phyloP scores from a whole-genome alignment of 371 early-diverging fungal species.

The Rhizopus sp. region DNA sequence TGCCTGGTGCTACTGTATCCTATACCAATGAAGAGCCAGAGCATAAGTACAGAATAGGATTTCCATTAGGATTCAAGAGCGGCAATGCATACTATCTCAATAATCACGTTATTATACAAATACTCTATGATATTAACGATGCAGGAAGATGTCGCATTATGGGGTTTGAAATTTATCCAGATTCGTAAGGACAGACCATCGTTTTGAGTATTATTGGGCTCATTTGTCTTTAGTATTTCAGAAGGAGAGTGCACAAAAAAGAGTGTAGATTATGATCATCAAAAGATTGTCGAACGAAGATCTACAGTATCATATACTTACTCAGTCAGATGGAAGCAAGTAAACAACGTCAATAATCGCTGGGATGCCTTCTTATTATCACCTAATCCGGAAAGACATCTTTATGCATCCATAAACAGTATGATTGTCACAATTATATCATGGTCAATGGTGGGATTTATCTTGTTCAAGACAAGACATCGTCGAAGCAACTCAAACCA shows the following conservation, averaged over 20 bases:
- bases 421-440: constrained; percentile 24
- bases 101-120: constrained; percentile 48
- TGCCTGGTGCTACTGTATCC: constrained; percentile 51
- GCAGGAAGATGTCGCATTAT: constrained; percentile 28
- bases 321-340: constrained; percentile 50
- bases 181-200: constrained; percentile 34
- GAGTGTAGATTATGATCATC: constrained; percentile 39
- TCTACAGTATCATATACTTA: constrained; percentile 39
- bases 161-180: constrained; percentile 54
- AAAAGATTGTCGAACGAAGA: constrained; percentile 34
- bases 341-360: constrained; percentile 17
- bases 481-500: constrained; percentile 19
- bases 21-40: constrained; percentile 51
- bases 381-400: constrained; percentile 33
- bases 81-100: constrained; percentile 32
- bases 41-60: constrained; percentile 47
- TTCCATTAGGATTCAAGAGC: constrained; percentile 44
- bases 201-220: not conserved
- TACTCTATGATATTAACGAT: constrained; percentile 27
- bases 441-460: constrained; percentile 23
- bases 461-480: constrained; percentile 34
- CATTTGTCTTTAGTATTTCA: constrained; percentile 22
- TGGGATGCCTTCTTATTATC: constrained; percentile 43
- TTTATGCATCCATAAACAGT: constrained; percentile 34
- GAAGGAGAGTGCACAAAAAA: constrained; percentile 40